phyloP scores from a whole-genome alignment of 768 basidiomycete species.

The Hirschioporus abietinus region DNA sequence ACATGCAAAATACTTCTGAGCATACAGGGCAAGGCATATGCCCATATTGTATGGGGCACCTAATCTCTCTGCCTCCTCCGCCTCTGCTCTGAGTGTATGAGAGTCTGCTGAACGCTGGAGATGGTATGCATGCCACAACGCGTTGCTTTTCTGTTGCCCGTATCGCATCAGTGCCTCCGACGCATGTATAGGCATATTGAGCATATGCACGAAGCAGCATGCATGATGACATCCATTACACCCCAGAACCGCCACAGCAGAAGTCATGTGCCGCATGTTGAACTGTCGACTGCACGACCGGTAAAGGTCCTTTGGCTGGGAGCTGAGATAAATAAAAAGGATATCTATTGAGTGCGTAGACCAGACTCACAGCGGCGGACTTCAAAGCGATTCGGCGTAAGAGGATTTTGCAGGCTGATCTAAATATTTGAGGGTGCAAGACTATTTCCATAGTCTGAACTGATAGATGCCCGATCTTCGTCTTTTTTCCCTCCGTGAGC shows the following conservation, averaged over 20 bases:
- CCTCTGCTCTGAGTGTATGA: conserved; percentile 8
- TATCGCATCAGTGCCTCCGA: conserved; percentile 28
- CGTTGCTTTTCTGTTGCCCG: conserved; percentile 11
- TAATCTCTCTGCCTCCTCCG: conserved; percentile 28
- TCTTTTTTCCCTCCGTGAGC: background rate
- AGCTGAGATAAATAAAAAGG: no score
- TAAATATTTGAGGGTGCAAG: conserved; percentile 5
- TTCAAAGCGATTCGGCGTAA: background rate
- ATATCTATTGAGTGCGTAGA: no score
- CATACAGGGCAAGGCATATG: conserved; percentile 38
- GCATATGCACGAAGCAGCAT: conserved; percentile 33
- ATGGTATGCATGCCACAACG: conserved; percentile 32
- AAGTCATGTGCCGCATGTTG: background rate
- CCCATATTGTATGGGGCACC: conserved; percentile 30
- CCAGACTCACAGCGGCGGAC: no score
- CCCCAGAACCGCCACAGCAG: conserved; percentile 17
- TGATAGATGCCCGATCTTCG: background rate
- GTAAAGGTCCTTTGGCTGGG: no score
- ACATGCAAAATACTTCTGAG: conserved; percentile 43
- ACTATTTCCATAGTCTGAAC: background rate
- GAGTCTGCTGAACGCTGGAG: conserved; percentile 16
- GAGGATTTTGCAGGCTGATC: conserved; percentile 8
- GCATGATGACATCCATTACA: conserved; percentile 34
- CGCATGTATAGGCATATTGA: conserved; percentile 31
- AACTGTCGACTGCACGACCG: background rate